phyloP scores from a whole-genome alignment of 441 rosid species.

The Bocquillonia castaneifolia region DNA sequence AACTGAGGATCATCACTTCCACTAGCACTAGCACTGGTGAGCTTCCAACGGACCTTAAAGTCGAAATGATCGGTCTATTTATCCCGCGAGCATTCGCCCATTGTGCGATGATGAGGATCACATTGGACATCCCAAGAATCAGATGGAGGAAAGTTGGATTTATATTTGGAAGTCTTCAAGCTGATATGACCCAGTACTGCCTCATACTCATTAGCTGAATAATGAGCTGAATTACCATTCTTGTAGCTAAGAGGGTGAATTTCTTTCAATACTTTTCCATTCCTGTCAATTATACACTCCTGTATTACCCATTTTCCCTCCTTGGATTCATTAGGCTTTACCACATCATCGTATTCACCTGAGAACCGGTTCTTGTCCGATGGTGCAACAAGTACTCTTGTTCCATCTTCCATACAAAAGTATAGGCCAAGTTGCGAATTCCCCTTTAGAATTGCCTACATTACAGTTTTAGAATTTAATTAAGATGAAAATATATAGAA shows the following conservation, averaged over 20 bases:
- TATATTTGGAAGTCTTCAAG: slow-evolving; percentile 11
- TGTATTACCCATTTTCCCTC: slow-evolving; percentile 40
- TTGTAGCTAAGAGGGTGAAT: slow-evolving; percentile 57
- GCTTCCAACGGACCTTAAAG: slow-evolving; percentile 57
- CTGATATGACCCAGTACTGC: too few relatives aligned
- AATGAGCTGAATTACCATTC: slow-evolving; percentile 21
- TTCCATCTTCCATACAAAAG: slow-evolving; percentile 34
- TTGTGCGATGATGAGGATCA: too few relatives aligned
- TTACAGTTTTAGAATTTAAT: background rate
- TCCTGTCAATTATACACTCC: slow-evolving; percentile 46
- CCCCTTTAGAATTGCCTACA: slow-evolving; percentile 59
- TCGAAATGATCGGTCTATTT: slow-evolving; percentile 39
- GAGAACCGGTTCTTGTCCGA: slow-evolving; percentile 21
- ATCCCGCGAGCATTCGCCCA: slow-evolving; percentile 32
- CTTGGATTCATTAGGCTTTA: slow-evolving; percentile 29
- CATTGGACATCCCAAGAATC: too few relatives aligned
- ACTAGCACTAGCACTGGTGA: too few relatives aligned
- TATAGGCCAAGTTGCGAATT: slow-evolving; percentile 51
- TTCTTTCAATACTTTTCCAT: slow-evolving; percentile 47
- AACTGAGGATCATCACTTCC: too few relatives aligned
- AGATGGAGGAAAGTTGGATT: too few relatives aligned
- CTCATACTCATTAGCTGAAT: slow-evolving; percentile 6
- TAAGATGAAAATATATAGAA: background rate
- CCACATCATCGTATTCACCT: slow-evolving; percentile 30
- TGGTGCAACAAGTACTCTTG: slow-evolving; percentile 43